phyloP scores from a whole-genome alignment of 768 basidiomycete genomes.

The Agaricus subrufescens region DNA sequence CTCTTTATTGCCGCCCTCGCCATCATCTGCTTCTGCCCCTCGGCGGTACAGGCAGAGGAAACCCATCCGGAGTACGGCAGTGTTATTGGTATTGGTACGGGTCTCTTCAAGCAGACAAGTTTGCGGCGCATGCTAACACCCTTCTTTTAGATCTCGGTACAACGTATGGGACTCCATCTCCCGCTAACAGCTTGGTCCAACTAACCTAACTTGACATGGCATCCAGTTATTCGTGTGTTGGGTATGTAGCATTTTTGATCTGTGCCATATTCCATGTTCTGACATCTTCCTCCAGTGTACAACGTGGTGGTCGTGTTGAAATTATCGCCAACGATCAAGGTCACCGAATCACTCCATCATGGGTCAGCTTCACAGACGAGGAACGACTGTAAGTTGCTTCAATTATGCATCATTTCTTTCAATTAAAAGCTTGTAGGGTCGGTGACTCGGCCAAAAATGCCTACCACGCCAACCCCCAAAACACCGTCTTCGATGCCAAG shows the following conservation, averaged over 20 bases:
- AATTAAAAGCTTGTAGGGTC: slow-evolving; percentile 38
- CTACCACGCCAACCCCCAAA: slow-evolving; percentile 83
- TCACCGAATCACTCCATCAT: slow-evolving; percentile 86
- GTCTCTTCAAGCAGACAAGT: background rate
- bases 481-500: slow-evolving; percentile 97
- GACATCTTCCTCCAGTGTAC: slow-evolving; percentile 47
- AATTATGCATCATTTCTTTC: background rate
- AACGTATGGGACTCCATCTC: slow-evolving; percentile 45
- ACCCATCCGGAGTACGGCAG: slow-evolving; percentile 77
- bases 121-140: slow-evolving; percentile 8
- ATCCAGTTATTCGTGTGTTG: slow-evolving; percentile 89
- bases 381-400: slow-evolving; percentile 54
- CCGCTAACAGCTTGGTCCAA: background rate
- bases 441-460: slow-evolving; percentile 98
- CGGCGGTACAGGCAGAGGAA: slow-evolving; percentile 60
- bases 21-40: slow-evolving; percentile 66
- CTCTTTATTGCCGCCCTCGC: slow-evolving; percentile 62
- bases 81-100: slow-evolving; percentile 87
- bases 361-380: slow-evolving; percentile 78
- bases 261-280: background rate
- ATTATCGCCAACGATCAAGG: slow-evolving; percentile 90
- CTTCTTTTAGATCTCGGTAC: slow-evolving; percentile 76
- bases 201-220: slow-evolving; percentile 20
- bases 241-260: slow-evolving; percentile 43
- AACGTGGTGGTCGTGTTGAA: slow-evolving; percentile 81